Base-by-base conservation (phyloP, 176 grass and related monocot genomes). In the Raddia distichophylla region DNA sequence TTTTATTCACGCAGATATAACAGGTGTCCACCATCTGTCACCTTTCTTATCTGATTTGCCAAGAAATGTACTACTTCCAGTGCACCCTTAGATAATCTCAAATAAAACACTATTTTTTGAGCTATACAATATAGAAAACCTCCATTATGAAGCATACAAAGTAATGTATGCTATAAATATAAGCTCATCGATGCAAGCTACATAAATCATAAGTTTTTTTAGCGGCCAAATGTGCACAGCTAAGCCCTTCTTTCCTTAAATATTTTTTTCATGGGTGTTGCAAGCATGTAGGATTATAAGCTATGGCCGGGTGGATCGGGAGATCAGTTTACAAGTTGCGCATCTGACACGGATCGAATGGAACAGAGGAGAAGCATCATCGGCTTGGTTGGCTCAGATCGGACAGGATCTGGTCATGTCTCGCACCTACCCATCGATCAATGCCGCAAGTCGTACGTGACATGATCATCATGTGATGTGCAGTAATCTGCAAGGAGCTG, bases 351-450 rank as follows among this genome's bases (percentile, higher is more conserved):
- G 63, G 8, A 27, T 27, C 27, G 27, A 65, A 63, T 33, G 63
- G 54, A 15, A 16, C 11, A 49, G 40, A 60, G 49, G 8, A 62
- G 64, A 15, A 52, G 52, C 33, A 79, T 40, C 37, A 79, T 40
- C 37, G 37, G 37, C 37, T 60, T 40, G 87, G 69, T 75, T 80
- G 82, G 81, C 20, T 62, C 22, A 1, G 70, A 81, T 76, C 19
- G 73, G 69, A 80, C 76, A 84, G 64, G 76, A 85, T 76, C 81
- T 11, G 68, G 11, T 89, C 82, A 85, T 89, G 82, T 70, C 63
- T 80, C 76, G 76, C 76, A 84, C 76, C 87, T 48, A 55, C 69
- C 76, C 44, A 75, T 82, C 8, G 10, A 40, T 74, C 11, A 7
- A 40, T 20, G 8, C 61, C 69, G 69, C 66, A 61, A 67, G 64